These are phyloP conservation scores for Mycena citricolor DNA, from an alignment of 1,284 basidiomycete genomes.

Conservation along the genomic window DNA sequence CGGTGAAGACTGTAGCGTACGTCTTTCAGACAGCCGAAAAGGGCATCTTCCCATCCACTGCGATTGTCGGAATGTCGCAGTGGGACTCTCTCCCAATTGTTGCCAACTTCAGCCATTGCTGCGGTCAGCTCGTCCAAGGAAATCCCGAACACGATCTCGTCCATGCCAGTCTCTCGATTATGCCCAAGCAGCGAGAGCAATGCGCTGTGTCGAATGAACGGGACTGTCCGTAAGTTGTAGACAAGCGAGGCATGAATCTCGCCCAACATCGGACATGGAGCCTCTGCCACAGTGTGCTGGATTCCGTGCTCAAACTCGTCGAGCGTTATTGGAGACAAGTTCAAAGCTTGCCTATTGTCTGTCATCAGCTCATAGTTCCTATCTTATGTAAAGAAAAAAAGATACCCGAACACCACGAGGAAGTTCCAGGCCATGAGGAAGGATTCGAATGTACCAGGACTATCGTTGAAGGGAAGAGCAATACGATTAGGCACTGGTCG, in stretches of 20 bases:
- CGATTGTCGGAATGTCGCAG: slow-evolving; percentile 64
- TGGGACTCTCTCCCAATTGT: slow-evolving; percentile 79
- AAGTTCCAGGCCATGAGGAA: slow-evolving; percentile 94
- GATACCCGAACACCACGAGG: slow-evolving; percentile 87
- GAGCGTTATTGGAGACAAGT: slow-evolving; percentile 87
- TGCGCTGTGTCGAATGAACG: slow-evolving; percentile 69
- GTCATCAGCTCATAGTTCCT: background rate
- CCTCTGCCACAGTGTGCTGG: slow-evolving; percentile 71
- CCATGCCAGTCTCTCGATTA: too few relatives aligned
- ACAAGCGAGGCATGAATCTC: slow-evolving; percentile 91
- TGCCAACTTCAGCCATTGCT: slow-evolving; percentile 71
- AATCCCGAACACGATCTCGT: slow-evolving; percentile 50
- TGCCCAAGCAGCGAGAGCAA: slow-evolving; percentile 59
- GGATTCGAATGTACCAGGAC: slow-evolving; percentile 72
- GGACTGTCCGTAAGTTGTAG: slow-evolving; percentile 82
- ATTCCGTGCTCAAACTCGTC: slow-evolving; percentile 93
- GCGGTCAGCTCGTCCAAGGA: slow-evolving; percentile 56
- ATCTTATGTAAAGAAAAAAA: slow-evolving; percentile 15
- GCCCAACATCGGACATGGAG: slow-evolving; percentile 74
- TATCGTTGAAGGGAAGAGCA: slow-evolving; percentile 75
- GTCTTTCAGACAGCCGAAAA: slow-evolving; percentile 88
- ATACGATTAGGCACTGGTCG: slow-evolving; percentile 67
- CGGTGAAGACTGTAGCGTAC: slow-evolving; percentile 45
- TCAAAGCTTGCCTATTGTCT: slow-evolving; percentile 71
- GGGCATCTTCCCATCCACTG: slow-evolving; percentile 81